Evolutionary conservation across 495 filamentous ascomycete genomes (phyloP), one percentile per base, ranked within the genome.

Genomic region (Xylaria cubensis): DNA sequence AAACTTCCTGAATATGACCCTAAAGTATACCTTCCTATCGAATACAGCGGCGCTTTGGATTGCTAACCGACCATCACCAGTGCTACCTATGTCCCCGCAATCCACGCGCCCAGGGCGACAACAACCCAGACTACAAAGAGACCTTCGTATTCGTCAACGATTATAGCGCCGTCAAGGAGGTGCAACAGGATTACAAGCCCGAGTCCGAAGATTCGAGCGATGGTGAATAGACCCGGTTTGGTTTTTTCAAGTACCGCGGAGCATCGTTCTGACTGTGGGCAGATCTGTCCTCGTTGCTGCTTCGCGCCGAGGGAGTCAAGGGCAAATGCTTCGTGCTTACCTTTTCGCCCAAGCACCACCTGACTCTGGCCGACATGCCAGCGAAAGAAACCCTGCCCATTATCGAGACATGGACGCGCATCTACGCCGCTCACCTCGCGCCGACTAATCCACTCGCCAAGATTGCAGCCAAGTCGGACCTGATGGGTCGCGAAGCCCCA

Each of bases 61-160:
- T 19, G 46, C 48, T 81, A 46, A 80, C 71, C 41, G 13, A 6
- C 5, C n/a, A 26, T 51, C n/a, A 3, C 29, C 7, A 74, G 81
- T 99, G 96, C 83, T 99, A 97, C 77, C 88, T 99, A n/a, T 99
- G 96, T 79, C 96, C 96, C 1, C 91, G 94, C 44, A 99, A 99
- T 78, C 86, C 91, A 74, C 90, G 96, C n/a, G 96, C 95, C 2
- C 90, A 94, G 77, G 97, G 96, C 69, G 93, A 97, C 76, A 79
- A 80, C 72, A 99, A 98, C 78, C 97, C 96, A 0, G 84, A 92
- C 36, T 99, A 98, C 78, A 84, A 91, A 44, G 90, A 85, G 69
- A 97, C 95, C 0, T 98, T 97, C 74, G 91, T 95, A 13, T 99
- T 99, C 73, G 93, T 98, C 56, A 99, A 99, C 76, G 96, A 99